Conservation (phyloP, 352 stramenopile genomes). For the Phytophthora podocarpi region DNA sequence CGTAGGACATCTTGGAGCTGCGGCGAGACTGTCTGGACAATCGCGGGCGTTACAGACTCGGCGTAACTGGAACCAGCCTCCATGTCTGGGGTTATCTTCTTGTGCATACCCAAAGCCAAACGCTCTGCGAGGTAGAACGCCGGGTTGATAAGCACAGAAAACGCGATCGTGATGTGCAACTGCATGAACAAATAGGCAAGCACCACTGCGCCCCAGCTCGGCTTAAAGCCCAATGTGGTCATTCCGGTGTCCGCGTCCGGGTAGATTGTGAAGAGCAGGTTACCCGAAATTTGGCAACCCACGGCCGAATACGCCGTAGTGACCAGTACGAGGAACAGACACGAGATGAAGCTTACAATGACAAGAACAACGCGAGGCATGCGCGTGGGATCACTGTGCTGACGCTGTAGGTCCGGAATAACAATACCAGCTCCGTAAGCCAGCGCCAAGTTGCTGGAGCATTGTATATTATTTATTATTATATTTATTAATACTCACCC, state of each 20-base stretch:
- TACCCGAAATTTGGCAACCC: constrained; percentile 70
- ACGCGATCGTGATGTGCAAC: constrained; percentile 54
- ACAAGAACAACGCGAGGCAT: constrained; percentile 60
- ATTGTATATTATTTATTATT: too few species aligned
- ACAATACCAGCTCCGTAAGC: constrained; percentile 65
- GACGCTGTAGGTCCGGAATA: constrained; percentile 60
- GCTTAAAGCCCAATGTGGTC: constrained; percentile 43
- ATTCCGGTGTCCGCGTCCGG: constrained; percentile 30
- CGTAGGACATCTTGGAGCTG: constrained; percentile 52
- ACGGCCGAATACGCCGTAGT: constrained; percentile 53
- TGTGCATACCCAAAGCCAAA: constrained; percentile 49
- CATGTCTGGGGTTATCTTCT: constrained; percentile 24
- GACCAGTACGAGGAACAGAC: constrained; percentile 54
- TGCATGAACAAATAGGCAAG: constrained; percentile 57
- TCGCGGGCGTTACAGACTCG: constrained; percentile 16
- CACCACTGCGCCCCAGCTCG: constrained; percentile 41
- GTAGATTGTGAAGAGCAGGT: constrained; percentile 75
- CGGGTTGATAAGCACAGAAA: constrained; percentile 49
- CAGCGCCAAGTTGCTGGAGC: constrained; percentile 70
- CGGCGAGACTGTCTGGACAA: constrained; percentile 5
- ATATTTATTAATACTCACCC: too few species aligned
- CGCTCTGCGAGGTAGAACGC: constrained; percentile 53
- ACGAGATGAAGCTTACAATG: constrained; percentile 55
- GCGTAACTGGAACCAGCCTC: constrained; percentile 28
- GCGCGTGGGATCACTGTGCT: constrained; percentile 65